Base-by-base conservation (phyloP, 2,329 filamentous ascomycete species). In the Orbilia blumenaviensis region DNA sequence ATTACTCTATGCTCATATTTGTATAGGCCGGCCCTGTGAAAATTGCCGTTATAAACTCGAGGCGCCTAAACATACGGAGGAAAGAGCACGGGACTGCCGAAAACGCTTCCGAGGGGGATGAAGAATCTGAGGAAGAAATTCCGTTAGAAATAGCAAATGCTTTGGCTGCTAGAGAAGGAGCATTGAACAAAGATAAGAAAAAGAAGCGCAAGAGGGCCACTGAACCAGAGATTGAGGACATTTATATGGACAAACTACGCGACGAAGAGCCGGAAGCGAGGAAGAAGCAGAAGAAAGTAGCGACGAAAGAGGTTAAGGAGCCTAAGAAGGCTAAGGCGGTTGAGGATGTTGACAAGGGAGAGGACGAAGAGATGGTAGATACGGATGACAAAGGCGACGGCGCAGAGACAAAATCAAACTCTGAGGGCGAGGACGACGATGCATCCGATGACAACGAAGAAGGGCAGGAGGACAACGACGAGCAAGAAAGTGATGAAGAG, bases 291-390 rank as follows among this genome's bases (percentile, higher is more conserved):
- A 81, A 81, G 14, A 81, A 81, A 29, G 77, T 81, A 1, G 77
- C 81, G 78, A 78, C 61, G 71, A 36, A 80, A 80, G 2, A 81
- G 80, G 3, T 80, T 80, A 16, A 81, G 80, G 25, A 81, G 82
- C 18, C 52, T 9, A 54, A 54, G 50, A 54, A 54, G 29, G 27
- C n/a, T 1, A 1, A 77, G 81, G 62, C 27, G 8, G 27, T 86
- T 66, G 82, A 83, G 71, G 85, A 88, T 9, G 89, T 90, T 80
- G 86, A 86, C 50, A 85, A 84, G 58, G 89, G 87, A 76, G 82
- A 83, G 9, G 81, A 83, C 50, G 82, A 82, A 36, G 83, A 83
- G 23, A 56, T 56, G 52, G 18, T 9, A 83, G 84, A 67, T 75
- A 82, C 50, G 82, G 82, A 64, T 81, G 23, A 29, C 81, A 38